Percentiles rank a stretch among this genome's conserved stretches.
Conservation (phyloP, 1,139 yeast genomes). For the Debaryomyces udenii region DNA sequence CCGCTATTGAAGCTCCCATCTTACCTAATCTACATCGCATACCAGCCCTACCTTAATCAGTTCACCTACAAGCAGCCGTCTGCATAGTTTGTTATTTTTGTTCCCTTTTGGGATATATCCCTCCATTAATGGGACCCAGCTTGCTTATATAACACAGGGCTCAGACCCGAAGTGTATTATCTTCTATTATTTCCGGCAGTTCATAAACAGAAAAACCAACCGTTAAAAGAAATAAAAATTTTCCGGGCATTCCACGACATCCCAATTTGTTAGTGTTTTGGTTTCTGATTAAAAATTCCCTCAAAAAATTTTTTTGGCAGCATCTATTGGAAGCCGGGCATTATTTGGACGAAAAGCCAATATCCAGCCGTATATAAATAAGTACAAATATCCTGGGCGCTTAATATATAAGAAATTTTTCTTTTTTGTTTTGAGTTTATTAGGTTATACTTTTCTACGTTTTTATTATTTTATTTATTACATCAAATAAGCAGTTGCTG, state of each 20-base stretch:
- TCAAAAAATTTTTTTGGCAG: slow-evolving; percentile 14
- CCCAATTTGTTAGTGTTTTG: slow-evolving; percentile 9
- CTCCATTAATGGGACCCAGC: not conserved
- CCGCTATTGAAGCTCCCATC: not conserved
- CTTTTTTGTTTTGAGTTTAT: slow-evolving; percentile 8
- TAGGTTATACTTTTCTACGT: slow-evolving; percentile 12
- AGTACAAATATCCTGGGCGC: slow-evolving; percentile 5
- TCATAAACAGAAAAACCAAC: slow-evolving; percentile 3
- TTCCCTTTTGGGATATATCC: not conserved
- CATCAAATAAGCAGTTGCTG: slow-evolving; percentile 3
- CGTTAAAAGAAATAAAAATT: slow-evolving; percentile 6
- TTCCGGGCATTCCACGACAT: not conserved
- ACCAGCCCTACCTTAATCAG: not conserved
- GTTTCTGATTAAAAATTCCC: slow-evolving; percentile 15
- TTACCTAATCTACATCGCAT: not conserved
- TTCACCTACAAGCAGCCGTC: no score
- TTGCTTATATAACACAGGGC: not conserved
- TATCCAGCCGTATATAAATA: slow-evolving; percentile 15
- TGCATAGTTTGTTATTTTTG: not conserved
- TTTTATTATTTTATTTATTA: slow-evolving; percentile 7
- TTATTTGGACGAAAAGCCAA: slow-evolving; percentile 16
- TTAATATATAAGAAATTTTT: not conserved
- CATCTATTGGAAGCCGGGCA: slow-evolving; percentile 9
- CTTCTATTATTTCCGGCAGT: slow-evolving; percentile 2
- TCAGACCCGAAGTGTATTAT: not conserved